Evolutionary conservation across 2,329 filamentous ascomycete genomes (phyloP), one percentile per base, ranked within the genome.

Genomic region (Emmonsiellopsis sp.): DNA sequence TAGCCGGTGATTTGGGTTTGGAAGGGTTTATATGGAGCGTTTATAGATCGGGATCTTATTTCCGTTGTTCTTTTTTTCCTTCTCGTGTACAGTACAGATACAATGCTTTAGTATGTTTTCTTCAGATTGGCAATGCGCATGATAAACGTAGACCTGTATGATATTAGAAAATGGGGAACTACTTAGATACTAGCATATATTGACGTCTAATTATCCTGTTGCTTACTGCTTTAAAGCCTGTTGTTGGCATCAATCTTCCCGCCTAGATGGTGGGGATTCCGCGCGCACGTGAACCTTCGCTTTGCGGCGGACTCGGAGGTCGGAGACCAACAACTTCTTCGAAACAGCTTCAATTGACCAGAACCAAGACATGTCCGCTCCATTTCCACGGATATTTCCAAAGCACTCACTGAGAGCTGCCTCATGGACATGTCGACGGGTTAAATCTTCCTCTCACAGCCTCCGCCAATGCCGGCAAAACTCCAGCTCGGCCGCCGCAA

Each of bases 1-100:
- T 53, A 63, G 15, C 67, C 68, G 8, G 57, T 72, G 55, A 65
- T 61, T 40, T 62, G 66, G 38, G 62, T 65, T n/a, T 62, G 66
- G 53, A 65, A 63, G 43, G 58, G 51, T 40, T 66, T 54, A 58
- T 56, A 37, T 52, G 45, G 32, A 30, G 35, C 44, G 20, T 50
- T 38, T 51, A 45, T 54, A 16, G 41, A 32, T 40, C 50, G 26
- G 16, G 41, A 31, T 42, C 31, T 31, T 51, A 30, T 35, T 20
- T 41, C 40, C 11, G 31, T 42, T 30, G 35, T 40, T 50, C 41
- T 50, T 44, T 49, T 13, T 35, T 44, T 40, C n/a, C 30, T 42
- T 34, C 32, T 49, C 40, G 31, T 47, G 46, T 37, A 43, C 16
- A 38, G 43, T 49, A 53, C 7, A 45, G 16, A 35, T 35, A 11